A percentile compares a stretch with the other conserved stretches of the same genome.
phyloP scores from a whole-genome alignment of 441 rosid genomes.

The Brassica hybrid region DNA sequence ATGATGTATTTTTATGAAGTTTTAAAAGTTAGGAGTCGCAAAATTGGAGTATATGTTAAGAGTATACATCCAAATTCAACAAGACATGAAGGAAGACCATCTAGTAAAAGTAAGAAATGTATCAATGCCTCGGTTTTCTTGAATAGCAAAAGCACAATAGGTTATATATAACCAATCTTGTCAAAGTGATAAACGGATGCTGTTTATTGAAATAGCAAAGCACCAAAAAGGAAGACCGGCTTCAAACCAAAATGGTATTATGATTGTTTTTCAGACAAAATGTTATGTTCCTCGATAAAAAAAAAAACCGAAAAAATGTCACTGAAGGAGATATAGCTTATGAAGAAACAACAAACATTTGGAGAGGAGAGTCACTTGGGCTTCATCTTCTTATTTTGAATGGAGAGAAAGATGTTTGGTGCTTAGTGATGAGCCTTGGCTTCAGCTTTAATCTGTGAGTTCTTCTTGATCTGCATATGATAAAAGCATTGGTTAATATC shows the following conservation, averaged over 20 bases:
- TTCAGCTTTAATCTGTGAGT: constrained; percentile 38
- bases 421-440: constrained; percentile 47
- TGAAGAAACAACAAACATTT: constrained; percentile 25
- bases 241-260: constrained; percentile 29
- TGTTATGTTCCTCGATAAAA: no score
- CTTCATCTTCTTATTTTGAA: constrained; percentile 36
- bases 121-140: background rate
- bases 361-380: constrained; percentile 21
- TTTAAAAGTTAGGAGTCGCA: background rate
- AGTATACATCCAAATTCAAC: background rate
- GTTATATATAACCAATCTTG: background rate
- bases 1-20: background rate
- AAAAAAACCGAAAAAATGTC: constrained; percentile 9
- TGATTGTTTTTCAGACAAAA: constrained; percentile 18
- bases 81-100: background rate
- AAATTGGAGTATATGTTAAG: background rate
- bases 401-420: constrained; percentile 9
- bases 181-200: background rate
- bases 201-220: constrained; percentile 22
- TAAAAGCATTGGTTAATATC: background rate
- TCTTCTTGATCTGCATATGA: constrained; percentile 30
- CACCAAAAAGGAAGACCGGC: constrained; percentile 1
- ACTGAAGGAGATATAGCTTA: constrained; percentile 8
- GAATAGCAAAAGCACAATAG: background rate
- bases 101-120: background rate